These are phyloP conservation scores for Ceriops zippeliana DNA, from an alignment of 345 rosid species.

Conservation along the genomic window DNA sequence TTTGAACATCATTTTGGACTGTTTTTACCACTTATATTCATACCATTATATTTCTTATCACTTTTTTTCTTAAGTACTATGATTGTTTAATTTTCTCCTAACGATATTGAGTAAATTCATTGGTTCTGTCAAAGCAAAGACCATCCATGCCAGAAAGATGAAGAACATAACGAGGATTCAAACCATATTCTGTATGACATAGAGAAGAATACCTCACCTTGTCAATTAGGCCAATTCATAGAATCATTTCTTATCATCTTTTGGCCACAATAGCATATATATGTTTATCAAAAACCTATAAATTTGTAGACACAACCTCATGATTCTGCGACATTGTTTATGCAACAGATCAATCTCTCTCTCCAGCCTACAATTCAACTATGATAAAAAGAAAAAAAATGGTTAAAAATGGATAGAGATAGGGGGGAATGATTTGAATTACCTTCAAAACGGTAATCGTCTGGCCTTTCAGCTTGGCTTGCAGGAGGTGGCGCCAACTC, in stretches of 20 bases:
- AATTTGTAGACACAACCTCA: too few relatives aligned
- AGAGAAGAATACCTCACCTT: neutral
- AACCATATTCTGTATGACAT: too few relatives aligned
- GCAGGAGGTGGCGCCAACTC: constrained; percentile 31
- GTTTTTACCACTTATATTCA: too few relatives aligned
- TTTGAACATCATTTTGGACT: too few relatives aligned
- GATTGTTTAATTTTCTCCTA: too few relatives aligned
- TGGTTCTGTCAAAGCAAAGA: too few relatives aligned
- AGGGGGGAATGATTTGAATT: neutral
- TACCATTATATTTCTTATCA: too few relatives aligned
- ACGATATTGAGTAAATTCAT: too few relatives aligned
- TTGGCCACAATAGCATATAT: neutral
- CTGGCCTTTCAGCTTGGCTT: constrained; percentile 20
- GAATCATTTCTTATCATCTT: neutral
- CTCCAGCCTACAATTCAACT: neutral
- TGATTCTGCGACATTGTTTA: neutral
- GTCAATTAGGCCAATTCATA: neutral
- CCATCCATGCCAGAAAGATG: too few relatives aligned
- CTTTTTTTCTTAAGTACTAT: too few relatives aligned
- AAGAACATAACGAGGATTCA: too few relatives aligned
- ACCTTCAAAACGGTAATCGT: constrained; percentile 51
- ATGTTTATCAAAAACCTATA: too few relatives aligned
- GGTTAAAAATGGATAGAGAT: neutral
- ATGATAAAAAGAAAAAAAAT: neutral
- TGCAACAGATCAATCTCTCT: neutral